Base-by-base conservation (phyloP, 164 flowering plant species). In the Santalum album region DNA sequence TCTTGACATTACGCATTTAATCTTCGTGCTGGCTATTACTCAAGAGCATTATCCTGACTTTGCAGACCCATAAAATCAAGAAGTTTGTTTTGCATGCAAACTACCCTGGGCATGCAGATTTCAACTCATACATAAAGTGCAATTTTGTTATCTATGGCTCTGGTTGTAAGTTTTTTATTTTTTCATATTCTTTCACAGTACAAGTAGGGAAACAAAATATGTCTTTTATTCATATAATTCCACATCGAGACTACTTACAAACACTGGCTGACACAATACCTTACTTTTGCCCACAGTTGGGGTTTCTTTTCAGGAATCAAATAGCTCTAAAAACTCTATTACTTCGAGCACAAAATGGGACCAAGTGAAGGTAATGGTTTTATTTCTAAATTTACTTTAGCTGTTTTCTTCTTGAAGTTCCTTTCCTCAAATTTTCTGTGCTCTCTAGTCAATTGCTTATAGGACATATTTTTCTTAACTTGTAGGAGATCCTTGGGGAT, bases 301-400 rank as follows among this genome's bases (percentile, higher is more conserved):
- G 39, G 90, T 67, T 24, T 65, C 75, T 26, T 75, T 69, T 49
- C 71, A 57, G 51, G 96, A 84, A 56, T 78, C 51, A 52, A 75
- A 67, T 61, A 60, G 69, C 54, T 32, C 71, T 25, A 80, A 83
- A 66, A 57, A 78, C 27, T 65, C 61, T 62, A 92, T 92, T 56
- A 81, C 89, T n/a, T 82, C 98, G 16, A 78, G 78, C 75, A 86
- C 96, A 18, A 89, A 92, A 55, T 92, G 96, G 96, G 98, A 86
- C 36, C 90, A 86, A 70, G 96, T 92, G 54, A 92, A 92, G 96
- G 98, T 91, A 63, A 61, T 29, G 14, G 27, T 15, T 40, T 11
- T 35, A 20, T 40, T 42, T 19, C 2, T 35, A 10, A 23, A n/a
- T n/a, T n/a, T n/a, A n/a, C n/a, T n/a, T n/a, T n/a, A n/a, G n/a